phyloP scores from a whole-genome alignment of 192 early-diverging fungal species.

The Backusella macrospora region DNA sequence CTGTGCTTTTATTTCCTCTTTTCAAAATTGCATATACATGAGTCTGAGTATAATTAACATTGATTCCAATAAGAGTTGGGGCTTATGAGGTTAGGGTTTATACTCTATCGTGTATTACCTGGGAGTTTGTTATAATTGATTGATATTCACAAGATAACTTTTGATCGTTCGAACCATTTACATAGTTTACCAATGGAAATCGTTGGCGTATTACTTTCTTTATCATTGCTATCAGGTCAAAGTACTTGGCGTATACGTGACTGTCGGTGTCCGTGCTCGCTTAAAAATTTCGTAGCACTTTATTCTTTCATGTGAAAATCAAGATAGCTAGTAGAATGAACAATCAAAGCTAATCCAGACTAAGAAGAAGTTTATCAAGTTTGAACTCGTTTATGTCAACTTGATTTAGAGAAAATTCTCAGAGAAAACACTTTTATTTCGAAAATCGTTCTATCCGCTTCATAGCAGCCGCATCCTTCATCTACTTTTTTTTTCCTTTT shows the following conservation, averaged over 20 bases:
- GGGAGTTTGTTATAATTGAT: neutral
- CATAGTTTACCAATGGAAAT: neutral
- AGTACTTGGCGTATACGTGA: neutral
- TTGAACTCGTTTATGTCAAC: neutral
- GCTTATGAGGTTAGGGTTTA: neutral
- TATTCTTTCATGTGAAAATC: slow-evolving; percentile 8
- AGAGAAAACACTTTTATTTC: neutral
- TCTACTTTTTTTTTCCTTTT: neutral
- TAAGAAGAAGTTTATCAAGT: neutral
- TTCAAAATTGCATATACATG: neutral
- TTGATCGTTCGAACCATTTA: no score
- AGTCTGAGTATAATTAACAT: neutral
- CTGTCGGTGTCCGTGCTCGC: neutral
- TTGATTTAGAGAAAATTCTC: neutral
- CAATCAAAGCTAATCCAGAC: neutral
- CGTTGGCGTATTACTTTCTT: neutral
- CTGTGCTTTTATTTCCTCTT: no score
- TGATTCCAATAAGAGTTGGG: neutral
- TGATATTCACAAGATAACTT: neutral
- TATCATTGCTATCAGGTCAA: neutral
- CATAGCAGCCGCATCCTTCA: neutral
- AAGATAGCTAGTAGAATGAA: slow-evolving; percentile 6
- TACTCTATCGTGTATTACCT: neutral
- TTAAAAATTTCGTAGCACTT: neutral
- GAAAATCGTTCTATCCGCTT: neutral